Percentiles rank a stretch among this genome's conserved stretches.
These are phyloP conservation scores for Phlyctochytrium planicorne DNA, from an alignment of 192 early-diverging fungal species.

Conservation along the genomic window DNA sequence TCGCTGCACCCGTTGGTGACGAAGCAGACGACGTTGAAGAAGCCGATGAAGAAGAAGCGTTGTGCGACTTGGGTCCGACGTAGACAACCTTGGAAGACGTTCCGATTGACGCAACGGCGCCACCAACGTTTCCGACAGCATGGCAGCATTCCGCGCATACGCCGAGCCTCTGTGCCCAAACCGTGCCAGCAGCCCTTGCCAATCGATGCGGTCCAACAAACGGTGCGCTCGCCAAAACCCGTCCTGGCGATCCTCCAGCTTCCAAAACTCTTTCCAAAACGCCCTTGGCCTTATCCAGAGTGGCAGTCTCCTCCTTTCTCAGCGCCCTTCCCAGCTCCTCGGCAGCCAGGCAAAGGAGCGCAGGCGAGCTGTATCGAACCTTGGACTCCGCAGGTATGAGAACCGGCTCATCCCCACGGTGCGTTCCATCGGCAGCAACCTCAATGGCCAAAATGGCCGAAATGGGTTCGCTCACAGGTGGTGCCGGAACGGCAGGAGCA, in stretches of 20 bases:
- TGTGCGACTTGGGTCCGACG: neutral
- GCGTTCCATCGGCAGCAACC: neutral
- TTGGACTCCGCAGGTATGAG: too few relatives aligned
- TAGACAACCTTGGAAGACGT: neutral
- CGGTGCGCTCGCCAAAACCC: neutral
- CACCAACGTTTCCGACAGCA: neutral
- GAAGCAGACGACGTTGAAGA: too few relatives aligned
- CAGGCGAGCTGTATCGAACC: neutral
- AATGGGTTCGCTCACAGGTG: neutral
- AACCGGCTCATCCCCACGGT: too few relatives aligned
- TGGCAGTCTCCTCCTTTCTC: neutral
- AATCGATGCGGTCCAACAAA: neutral
- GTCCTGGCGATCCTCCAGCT: neutral
- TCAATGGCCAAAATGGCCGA: neutral
- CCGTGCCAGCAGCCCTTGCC: neutral
- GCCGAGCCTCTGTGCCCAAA: neutral
- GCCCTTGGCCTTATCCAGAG: too few relatives aligned
- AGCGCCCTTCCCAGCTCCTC: neutral
- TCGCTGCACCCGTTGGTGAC: too few relatives aligned
- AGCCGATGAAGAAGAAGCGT: too few relatives aligned
- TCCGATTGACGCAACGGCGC: neutral
- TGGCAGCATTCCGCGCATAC: neutral
- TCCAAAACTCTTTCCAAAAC: neutral
- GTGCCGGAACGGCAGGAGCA: neutral
- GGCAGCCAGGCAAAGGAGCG: neutral